Evolutionary conservation across 768 basidiomycete genomes (phyloP).

Genomic region (Dentipellis fragilis): DNA sequence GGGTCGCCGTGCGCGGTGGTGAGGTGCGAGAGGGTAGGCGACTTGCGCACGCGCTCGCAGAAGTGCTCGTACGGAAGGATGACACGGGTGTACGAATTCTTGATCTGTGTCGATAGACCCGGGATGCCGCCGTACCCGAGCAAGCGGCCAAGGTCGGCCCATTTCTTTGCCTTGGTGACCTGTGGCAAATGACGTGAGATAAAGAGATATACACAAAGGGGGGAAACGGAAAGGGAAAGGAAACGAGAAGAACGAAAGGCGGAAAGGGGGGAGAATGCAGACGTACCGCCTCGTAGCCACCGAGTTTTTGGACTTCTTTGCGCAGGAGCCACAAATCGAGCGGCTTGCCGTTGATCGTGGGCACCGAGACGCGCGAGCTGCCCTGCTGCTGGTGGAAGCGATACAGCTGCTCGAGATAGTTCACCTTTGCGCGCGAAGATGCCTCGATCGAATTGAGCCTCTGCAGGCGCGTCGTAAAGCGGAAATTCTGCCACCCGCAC

Average conservation of each 20-base stretch:
- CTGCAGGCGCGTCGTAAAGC: slow-evolving; percentile 93
- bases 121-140: slow-evolving; percentile 78
- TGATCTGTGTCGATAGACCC: slow-evolving; percentile 79
- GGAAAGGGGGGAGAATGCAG: slow-evolving; percentile 13
- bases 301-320: slow-evolving; percentile 83
- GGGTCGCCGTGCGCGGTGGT: slow-evolving; percentile 15
- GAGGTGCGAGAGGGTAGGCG: slow-evolving; percentile 33
- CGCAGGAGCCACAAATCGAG: slow-evolving; percentile 90
- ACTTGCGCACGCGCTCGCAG: slow-evolving; percentile 63
- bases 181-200: slow-evolving; percentile 22
- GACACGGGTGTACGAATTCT: slow-evolving; percentile 82
- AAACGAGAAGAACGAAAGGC: not conserved
- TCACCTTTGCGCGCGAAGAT: slow-evolving; percentile 90
- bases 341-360: slow-evolving; percentile 86
- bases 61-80: slow-evolving; percentile 96
- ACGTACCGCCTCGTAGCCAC: slow-evolving; percentile 82
- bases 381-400: slow-evolving; percentile 96
- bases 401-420: slow-evolving; percentile 94
- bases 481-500: slow-evolving; percentile 57
- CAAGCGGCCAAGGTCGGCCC: slow-evolving; percentile 77
- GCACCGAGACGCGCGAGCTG: slow-evolving; percentile 82
- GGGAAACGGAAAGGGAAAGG: not conserved
- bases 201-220: not conserved
- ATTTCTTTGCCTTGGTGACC: slow-evolving; percentile 79
- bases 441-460: slow-evolving; percentile 96